Conservation (phyloP, 768 basidiomycete species). For the Xerocomellus intermedius region DNA sequence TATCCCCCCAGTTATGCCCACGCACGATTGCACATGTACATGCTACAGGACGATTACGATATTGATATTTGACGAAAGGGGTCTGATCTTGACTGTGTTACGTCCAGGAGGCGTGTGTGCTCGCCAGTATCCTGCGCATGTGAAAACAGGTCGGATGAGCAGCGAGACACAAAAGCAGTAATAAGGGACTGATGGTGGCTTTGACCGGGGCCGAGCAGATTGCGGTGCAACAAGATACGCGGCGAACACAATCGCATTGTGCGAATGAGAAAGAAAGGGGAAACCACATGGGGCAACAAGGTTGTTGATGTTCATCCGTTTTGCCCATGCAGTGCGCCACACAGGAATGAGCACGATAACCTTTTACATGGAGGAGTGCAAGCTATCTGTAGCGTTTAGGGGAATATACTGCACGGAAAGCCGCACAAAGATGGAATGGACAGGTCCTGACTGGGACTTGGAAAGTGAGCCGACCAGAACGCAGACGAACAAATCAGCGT, state of each 20-base stretch:
- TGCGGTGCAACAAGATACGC: slow-evolving; percentile 7
- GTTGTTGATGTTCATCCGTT: background rate
- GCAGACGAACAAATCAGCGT: background rate
- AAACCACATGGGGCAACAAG: background rate
- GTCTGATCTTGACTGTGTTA: slow-evolving; percentile 6
- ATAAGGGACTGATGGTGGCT: slow-evolving; percentile 12
- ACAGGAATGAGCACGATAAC: background rate
- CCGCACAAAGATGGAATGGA: too few species aligned
- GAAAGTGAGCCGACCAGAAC: background rate
- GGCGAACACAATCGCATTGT: background rate
- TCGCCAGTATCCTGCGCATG: background rate
- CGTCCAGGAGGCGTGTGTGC: slow-evolving; percentile 14
- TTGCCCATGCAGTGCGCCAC: slow-evolving; percentile 11
- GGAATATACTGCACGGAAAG: background rate
- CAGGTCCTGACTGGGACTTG: too few species aligned
- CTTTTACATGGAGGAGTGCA: background rate
- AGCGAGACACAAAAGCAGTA: background rate
- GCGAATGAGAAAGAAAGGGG: background rate
- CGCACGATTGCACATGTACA: slow-evolving; percentile 3
- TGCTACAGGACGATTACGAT: slow-evolving; percentile 14
- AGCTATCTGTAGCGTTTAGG: background rate
- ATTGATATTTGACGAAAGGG: slow-evolving; percentile 12
- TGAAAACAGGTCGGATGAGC: background rate
- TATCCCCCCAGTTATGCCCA: slow-evolving; percentile 6
- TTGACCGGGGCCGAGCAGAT: slow-evolving; percentile 9